Evolutionary conservation across 2,329 filamentous ascomycete species (phyloP).

Genomic region (Triangularia verruculosa): DNA sequence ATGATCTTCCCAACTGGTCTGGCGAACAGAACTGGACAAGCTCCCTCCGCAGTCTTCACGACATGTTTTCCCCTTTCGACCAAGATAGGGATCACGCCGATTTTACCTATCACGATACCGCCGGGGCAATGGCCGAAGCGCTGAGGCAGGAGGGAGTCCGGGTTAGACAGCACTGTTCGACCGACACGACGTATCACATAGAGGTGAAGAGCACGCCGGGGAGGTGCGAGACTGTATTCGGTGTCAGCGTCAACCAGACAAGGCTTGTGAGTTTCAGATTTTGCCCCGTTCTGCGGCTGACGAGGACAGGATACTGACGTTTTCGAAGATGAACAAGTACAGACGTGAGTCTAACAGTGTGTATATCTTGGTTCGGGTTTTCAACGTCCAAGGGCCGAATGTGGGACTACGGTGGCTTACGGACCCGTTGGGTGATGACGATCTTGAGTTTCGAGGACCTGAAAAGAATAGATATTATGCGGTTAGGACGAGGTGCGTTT

Average conservation of each 20-base stretch:
- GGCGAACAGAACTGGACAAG: neutral
- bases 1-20: neutral
- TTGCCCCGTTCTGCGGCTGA: neutral
- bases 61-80: neutral
- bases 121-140: neutral
- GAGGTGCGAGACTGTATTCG: neutral
- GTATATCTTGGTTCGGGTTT: conserved; percentile 10
- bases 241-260: conserved; percentile 8
- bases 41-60: neutral
- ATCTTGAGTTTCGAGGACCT: neutral
- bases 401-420: neutral
- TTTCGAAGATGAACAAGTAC: neutral
- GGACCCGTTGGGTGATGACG: neutral
- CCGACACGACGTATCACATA: conserved; percentile 14
- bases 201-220: conserved; percentile 18
- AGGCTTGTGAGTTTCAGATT: neutral
- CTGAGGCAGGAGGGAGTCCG: neutral
- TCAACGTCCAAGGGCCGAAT: neutral
- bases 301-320: too few species aligned
- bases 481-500: neutral
- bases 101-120: neutral
- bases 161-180: neutral
- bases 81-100: neutral
- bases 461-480: neutral
- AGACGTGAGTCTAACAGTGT: neutral